Evolutionary conservation across 202 grass and related monocot species (phyloP).

Genomic region (Dendrocalamus latiflorus): DNA sequence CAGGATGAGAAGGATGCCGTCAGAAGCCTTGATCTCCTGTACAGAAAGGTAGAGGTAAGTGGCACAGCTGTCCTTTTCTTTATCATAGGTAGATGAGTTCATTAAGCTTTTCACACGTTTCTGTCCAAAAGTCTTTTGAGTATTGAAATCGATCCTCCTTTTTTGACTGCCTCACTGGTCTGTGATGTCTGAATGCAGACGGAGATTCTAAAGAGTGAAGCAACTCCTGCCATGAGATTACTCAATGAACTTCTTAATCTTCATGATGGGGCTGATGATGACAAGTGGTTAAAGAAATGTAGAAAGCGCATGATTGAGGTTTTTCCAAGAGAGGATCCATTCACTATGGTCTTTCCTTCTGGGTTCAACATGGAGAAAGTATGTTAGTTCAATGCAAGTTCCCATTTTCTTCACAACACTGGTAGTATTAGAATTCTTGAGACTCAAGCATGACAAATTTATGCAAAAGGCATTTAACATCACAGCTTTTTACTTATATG

Average conservation of each 20-base stretch:
- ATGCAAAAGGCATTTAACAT: neutral
- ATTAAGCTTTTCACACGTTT: neutral
- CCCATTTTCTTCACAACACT: neutral
- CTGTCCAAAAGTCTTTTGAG: neutral
- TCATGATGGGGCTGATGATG: slow-evolving; percentile 74
- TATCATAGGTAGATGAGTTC: neutral
- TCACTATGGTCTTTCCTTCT: slow-evolving; percentile 73
- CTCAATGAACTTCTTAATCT: slow-evolving; percentile 89
- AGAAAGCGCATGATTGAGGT: slow-evolving; percentile 69
- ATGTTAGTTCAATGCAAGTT: slow-evolving; percentile 31
- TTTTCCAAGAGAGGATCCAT: slow-evolving; percentile 86
- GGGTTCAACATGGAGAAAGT: slow-evolving; percentile 72
- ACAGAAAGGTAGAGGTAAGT: slow-evolving; percentile 80
- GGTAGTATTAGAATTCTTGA: slow-evolving; percentile 13
- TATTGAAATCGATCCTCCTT: slow-evolving; percentile 9
- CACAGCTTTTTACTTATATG: neutral
- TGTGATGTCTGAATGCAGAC: slow-evolving; percentile 39
- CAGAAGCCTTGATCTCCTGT: slow-evolving; percentile 92
- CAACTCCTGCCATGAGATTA: slow-evolving; percentile 83
- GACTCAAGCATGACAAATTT: neutral
- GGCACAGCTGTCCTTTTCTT: neutral
- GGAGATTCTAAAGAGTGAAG: slow-evolving; percentile 86
- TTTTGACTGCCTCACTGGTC: neutral
- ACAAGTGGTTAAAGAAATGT: slow-evolving; percentile 84
- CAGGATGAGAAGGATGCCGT: slow-evolving; percentile 85